Evolutionary conservation across 371 early-diverging fungal species (phyloP).

Genomic region (Nematocida sp.): DNA sequence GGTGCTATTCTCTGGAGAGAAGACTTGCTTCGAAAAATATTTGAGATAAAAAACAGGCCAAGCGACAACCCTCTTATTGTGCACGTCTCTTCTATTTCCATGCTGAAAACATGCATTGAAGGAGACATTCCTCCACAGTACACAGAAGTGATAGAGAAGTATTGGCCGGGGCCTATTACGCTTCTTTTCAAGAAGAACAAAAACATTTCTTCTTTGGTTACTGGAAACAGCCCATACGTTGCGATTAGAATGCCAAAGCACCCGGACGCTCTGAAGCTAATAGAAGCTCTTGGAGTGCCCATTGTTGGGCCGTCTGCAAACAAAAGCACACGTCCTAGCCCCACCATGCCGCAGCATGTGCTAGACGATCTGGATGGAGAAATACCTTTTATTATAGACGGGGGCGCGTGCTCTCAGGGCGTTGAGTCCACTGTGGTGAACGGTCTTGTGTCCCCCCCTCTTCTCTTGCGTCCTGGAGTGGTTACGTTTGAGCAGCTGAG

Average conservation of each 20-base stretch:
- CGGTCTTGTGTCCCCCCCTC: constrained; percentile 65
- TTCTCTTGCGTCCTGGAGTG: constrained; percentile 91
- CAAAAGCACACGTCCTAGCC: constrained; percentile 84
- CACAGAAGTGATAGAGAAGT: constrained; percentile 66
- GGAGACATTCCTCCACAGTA: constrained; percentile 58
- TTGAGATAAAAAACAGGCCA: constrained; percentile 82
- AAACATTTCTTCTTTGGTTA: constrained; percentile 70
- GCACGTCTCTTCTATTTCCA: constrained; percentile 78
- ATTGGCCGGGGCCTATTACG: constrained; percentile 97
- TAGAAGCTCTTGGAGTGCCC: constrained; percentile 76
- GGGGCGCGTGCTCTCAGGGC: constrained; percentile 79
- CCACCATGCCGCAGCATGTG: constrained; percentile 83
- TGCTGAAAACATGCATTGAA: constrained; percentile 71
- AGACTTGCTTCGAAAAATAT: constrained; percentile 74
- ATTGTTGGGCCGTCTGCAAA: constrained; percentile 98
- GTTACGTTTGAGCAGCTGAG: constrained; percentile 74
- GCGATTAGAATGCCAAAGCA: constrained; percentile 87
- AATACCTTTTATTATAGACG: constrained; percentile 80
- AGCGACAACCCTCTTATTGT: constrained; percentile 95
- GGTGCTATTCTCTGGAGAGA: constrained; percentile 77
- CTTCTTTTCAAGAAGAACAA: constrained; percentile 74
- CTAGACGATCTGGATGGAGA: constrained; percentile 74
- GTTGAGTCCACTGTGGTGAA: constrained; percentile 86
- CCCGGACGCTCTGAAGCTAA: constrained; percentile 78
- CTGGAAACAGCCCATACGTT: constrained; percentile 75